phyloP scores from a whole-genome alignment of 805 yeast genomes.

The Candida corydali region DNA sequence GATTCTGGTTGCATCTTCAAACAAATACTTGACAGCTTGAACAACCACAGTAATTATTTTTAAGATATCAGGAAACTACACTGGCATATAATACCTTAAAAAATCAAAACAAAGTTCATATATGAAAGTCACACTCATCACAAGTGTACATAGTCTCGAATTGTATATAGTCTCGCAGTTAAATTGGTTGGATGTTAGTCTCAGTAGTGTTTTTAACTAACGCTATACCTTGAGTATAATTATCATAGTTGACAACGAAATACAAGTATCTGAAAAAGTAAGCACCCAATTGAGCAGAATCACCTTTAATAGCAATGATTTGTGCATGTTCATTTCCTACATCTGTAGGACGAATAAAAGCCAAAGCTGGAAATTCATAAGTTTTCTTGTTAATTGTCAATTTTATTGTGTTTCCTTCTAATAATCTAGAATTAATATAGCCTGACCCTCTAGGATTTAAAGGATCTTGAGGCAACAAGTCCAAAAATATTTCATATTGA shows the following conservation, averaged over 20 bases:
- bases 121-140: no score
- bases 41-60: no score
- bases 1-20: no score
- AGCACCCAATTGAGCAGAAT: slow-evolving; percentile 2
- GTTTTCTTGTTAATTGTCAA: background rate
- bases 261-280: slow-evolving; percentile 5
- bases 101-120: no score
- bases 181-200: slow-evolving; percentile 2
- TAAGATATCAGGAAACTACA: no score
- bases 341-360: background rate
- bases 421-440: background rate
- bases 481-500: slow-evolving; percentile 1
- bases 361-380: slow-evolving; percentile 2
- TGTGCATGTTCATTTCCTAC: background rate
- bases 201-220: slow-evolving; percentile 1
- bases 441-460: slow-evolving; percentile 1
- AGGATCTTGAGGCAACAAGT: slow-evolving; percentile 3
- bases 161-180: no score
- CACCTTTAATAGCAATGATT: background rate
- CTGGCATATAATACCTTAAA: no score
- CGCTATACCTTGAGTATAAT: background rate
- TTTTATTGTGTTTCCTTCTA: background rate
- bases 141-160: no score
- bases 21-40: no score
- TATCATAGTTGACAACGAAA: slow-evolving; percentile 4